Evolutionary conservation across 2,329 filamentous ascomycete species (phyloP), one percentile per base, ranked within the genome.

Genomic region (Leptographium procerum): DNA sequence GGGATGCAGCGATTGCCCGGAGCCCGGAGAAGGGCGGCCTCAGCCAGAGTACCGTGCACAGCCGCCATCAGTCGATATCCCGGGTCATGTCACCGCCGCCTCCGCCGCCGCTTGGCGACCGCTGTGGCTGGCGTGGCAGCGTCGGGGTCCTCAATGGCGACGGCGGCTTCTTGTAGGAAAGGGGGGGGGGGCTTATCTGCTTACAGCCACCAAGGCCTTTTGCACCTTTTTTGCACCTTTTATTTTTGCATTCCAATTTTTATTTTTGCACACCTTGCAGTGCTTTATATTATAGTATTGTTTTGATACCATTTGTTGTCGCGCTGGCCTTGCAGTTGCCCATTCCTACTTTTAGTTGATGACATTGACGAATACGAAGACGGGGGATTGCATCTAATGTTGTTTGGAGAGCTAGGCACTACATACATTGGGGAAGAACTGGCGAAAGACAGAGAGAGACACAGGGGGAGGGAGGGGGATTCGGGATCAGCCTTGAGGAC

Each of bases 71-170:
- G 2, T 26, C 36, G 8, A 9, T 31, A 5, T 29, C 55, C 22
- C 43, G 45, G 2, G n/a, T 34, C 28, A n/a, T 34, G 58, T 55
- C 45, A 22, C 71, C 60, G 65, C 65, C 66, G 26, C 65, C 66
- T 19, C 66, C 69, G 5, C 65, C 68, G 57, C 66, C 70, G 55
- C 65, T 67, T 36, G 72, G 76, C 22, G 73, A 78, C 58, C 72
- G 74, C 58, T 84, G 80, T 65, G 74, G 75, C 61, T 84, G 81
- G 81, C 76, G 80, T 36, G 76, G 78, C 28, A 82, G 78, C 61
- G 75, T 83, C 33, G 78, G 79, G 33, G 76, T 83, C 14, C 74
- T 82, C 54, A 74, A 74, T 22, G 66, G 68, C 57, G 81, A 85
- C 50, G 78, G 80, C 36, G 78, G 77, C 24, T 81, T 84, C 64